Evolutionary conservation across 2,329 filamentous ascomycete genomes (phyloP).

Genomic region (Pyricularia sp.): DNA sequence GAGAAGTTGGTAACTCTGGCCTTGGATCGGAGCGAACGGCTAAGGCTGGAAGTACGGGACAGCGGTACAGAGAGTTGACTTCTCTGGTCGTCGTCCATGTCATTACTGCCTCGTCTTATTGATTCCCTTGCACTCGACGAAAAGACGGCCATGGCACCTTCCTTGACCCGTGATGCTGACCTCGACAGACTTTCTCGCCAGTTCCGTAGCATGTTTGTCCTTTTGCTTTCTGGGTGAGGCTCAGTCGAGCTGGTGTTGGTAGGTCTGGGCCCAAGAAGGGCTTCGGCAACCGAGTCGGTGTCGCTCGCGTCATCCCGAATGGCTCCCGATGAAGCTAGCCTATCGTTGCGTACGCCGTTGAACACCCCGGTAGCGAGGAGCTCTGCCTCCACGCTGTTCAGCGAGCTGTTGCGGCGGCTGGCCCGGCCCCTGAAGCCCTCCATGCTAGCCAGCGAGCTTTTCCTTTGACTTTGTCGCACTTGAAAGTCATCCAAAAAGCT

Average conservation of each 20-base stretch:
- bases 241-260: background rate
- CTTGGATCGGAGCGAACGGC: slow-evolving; percentile 12
- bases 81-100: slow-evolving; percentile 6
- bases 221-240: background rate
- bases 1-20: slow-evolving; percentile 14
- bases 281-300: slow-evolving; percentile 2
- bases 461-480: background rate
- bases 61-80: slow-evolving; percentile 8
- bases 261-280: slow-evolving; percentile 3
- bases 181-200: slow-evolving; percentile 4
- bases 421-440: slow-evolving; percentile 5
- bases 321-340: slow-evolving; percentile 13
- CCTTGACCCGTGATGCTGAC: slow-evolving; percentile 2
- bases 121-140: slow-evolving; percentile 1
- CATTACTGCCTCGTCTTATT: background rate
- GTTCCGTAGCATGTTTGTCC: background rate
- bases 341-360: slow-evolving; percentile 28
- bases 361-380: slow-evolving; percentile 32
- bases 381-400: slow-evolving; percentile 22
- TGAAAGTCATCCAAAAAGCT: slow-evolving; percentile 9
- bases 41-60: slow-evolving; percentile 11
- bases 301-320: slow-evolving; percentile 3
- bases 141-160: slow-evolving; percentile 4
- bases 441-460: slow-evolving; percentile 8
- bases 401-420: slow-evolving; percentile 2